Percentiles rank a stretch among this genome's conserved stretches.
Conservation (phyloP, 2,329 filamentous ascomycete genomes). For the Corniculantispora saksenae region DNA sequence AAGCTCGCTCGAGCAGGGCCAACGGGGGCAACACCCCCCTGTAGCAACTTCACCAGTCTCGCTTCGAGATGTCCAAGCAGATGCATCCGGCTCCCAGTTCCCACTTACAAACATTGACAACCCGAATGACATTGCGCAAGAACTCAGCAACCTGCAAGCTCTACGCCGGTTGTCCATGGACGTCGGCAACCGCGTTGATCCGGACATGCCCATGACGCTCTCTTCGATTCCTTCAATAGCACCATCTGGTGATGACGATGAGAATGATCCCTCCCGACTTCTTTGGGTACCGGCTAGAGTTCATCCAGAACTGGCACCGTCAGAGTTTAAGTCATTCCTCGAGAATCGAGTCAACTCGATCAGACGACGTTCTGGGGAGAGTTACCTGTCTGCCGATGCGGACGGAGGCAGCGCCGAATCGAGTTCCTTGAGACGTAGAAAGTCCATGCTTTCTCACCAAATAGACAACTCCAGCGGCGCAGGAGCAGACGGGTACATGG, state of each 20-base stretch:
- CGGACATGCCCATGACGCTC: constrained; percentile 70
- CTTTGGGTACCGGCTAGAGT: constrained; percentile 96
- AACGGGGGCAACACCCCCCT: constrained; percentile 51
- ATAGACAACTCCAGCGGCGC: constrained; percentile 70
- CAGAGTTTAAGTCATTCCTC: constrained; percentile 94
- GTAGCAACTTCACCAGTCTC: constrained; percentile 40
- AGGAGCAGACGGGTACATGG: constrained; percentile 67
- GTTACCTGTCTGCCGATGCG: constrained; percentile 58
- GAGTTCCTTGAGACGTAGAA: constrained; percentile 76
- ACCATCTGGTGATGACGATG: constrained; percentile 72
- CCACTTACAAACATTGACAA: constrained; percentile 88
- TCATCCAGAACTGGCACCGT: constrained; percentile 91
- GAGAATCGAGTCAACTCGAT: constrained; percentile 92
- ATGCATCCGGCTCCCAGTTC: constrained; percentile 67
- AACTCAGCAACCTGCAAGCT: constrained; percentile 88
- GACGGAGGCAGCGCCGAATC: constrained; percentile 54
- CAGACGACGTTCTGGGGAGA: constrained; percentile 77
- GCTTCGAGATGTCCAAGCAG: constrained; percentile 56
- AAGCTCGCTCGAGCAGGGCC: constrained; percentile 42
- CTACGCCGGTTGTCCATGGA: constrained; percentile 94
- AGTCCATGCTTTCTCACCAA: constrained; percentile 92
- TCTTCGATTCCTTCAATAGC: constrained; percentile 73
- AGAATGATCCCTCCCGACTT: constrained; percentile 82
- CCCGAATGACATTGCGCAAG: constrained; percentile 84
- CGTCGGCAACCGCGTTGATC: constrained; percentile 70